These are phyloP conservation scores for Quillaja saponaria DNA, from an alignment of 306 rosid genomes.

Conservation along the genomic window DNA sequence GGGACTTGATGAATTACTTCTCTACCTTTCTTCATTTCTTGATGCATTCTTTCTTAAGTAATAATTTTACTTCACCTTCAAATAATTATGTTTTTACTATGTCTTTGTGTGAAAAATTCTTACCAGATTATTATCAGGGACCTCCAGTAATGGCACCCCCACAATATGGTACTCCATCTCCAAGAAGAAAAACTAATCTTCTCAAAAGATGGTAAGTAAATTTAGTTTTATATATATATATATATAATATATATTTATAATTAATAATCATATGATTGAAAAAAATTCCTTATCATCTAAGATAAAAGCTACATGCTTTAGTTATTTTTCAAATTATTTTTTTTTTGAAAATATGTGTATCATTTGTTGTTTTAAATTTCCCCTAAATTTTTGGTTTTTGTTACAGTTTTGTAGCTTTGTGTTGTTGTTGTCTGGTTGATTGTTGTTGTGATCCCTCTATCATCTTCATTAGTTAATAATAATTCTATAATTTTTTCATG, in stretches of 20 bases:
- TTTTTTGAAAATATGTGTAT: no score
- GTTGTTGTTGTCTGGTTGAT: conserved; percentile 93
- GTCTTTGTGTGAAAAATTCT: neutral
- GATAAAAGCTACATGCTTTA: no score
- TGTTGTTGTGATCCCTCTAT: conserved; percentile 93
- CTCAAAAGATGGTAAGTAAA: conserved; percentile 74
- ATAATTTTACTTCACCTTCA: no score
- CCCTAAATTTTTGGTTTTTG: neutral
- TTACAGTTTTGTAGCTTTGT: conserved; percentile 79
- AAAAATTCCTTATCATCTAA: no score
- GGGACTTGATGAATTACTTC: no score
- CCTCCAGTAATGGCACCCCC: conserved; percentile 97
- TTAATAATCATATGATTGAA: no score
- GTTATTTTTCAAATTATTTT: no score
- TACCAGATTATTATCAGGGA: conserved; percentile 79
- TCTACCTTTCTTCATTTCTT: no score
- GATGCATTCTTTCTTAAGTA: no score
- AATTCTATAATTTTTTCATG: neutral
- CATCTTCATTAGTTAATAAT: conserved; percentile 38
- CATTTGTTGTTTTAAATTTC: no score
- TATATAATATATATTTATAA: neutral
- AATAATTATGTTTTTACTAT: neutral
- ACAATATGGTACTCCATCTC: conserved; percentile 73
- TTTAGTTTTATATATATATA: neutral
- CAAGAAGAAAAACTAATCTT: conserved; percentile 57